These are phyloP conservation scores for Russula sp. DNA, from an alignment of 768 basidiomycete genomes.

Conservation along the genomic window DNA sequence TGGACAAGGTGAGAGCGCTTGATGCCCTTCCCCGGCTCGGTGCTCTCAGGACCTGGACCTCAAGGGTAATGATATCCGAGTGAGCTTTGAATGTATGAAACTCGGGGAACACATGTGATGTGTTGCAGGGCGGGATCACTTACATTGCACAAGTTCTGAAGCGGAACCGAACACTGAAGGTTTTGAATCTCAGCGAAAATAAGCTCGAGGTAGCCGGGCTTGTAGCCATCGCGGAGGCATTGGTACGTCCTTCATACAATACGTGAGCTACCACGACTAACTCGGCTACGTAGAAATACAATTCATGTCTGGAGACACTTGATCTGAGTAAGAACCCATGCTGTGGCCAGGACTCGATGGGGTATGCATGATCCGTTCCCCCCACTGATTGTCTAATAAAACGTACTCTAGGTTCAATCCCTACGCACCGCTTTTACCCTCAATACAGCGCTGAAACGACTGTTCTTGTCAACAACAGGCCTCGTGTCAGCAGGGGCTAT, in stretches of 20 bases:
- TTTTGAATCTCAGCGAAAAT: slow-evolving; percentile 93
- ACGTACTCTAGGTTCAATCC: slow-evolving; percentile 65
- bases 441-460: slow-evolving; percentile 84
- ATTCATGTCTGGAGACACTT: slow-evolving; percentile 87
- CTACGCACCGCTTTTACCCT: slow-evolving; percentile 90
- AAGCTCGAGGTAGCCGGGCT: slow-evolving; percentile 83
- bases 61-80: slow-evolving; percentile 87
- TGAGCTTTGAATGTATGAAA: slow-evolving; percentile 41
- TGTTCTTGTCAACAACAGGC: slow-evolving; percentile 84
- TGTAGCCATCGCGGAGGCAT: slow-evolving; percentile 78
- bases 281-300: slow-evolving; percentile 73
- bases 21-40: slow-evolving; percentile 85
- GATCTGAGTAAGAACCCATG: slow-evolving; percentile 94
- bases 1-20: slow-evolving; percentile 87
- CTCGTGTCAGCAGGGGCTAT: slow-evolving; percentile 86
- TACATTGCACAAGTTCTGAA: slow-evolving; percentile 96
- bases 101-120: slow-evolving; percentile 4
- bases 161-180: slow-evolving; percentile 90
- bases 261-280: background rate
- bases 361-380: slow-evolving; percentile 45
- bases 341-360: slow-evolving; percentile 84
- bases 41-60: slow-evolving; percentile 86
- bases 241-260: slow-evolving; percentile 52
- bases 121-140: slow-evolving; percentile 61
- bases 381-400: slow-evolving; percentile 7